Percentiles rank a stretch among this genome's conserved stretches.
Evolutionary conservation across 1,139 yeast genomes (phyloP).

Genomic region (Lodderomyces oxycetoniae): DNA sequence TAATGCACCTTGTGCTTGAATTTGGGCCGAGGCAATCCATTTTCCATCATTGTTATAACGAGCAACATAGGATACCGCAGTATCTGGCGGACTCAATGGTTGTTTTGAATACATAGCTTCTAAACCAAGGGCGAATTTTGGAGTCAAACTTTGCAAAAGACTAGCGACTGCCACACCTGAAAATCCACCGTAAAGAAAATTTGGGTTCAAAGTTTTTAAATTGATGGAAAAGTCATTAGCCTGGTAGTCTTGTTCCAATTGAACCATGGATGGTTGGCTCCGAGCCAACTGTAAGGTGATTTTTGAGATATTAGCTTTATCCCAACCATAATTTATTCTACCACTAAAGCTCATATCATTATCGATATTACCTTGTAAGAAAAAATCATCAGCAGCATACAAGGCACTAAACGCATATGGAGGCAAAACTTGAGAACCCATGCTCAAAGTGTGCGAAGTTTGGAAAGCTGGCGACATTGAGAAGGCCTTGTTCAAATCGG

Average conservation of each 20-base stretch:
- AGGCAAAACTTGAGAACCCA: conserved; percentile 85
- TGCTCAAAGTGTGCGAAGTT: conserved; percentile 88
- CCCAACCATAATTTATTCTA: conserved; percentile 91
- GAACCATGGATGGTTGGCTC: conserved; percentile 91
- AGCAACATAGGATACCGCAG: conserved; percentile 85
- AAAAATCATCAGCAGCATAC: conserved; percentile 80
- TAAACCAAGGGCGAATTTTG: conserved; percentile 81
- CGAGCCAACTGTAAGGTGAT: conserved; percentile 83
- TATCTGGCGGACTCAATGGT: conserved; percentile 80
- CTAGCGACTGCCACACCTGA: conserved; percentile 89
- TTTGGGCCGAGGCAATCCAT: conserved; percentile 94
- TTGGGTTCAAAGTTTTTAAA: conserved; percentile 88
- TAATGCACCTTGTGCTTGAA: conserved; percentile 89
- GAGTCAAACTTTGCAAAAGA: conserved; percentile 81
- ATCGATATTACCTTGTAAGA: conserved; percentile 89
- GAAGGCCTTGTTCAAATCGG: conserved; percentile 92
- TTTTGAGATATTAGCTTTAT: conserved; percentile 71
- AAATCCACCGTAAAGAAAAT: conserved; percentile 54
- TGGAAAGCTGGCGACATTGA: conserved; percentile 93
- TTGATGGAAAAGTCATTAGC: conserved; percentile 85
- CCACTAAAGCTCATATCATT: conserved; percentile 84
- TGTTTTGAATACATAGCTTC: conserved; percentile 90
- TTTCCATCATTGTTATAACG: conserved; percentile 73
- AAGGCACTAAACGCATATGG: conserved; percentile 90
- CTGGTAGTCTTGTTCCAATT: conserved; percentile 93